phyloP scores from a whole-genome alignment of 1,284 basidiomycete species.

The Vanrija pseudolonga region DNA sequence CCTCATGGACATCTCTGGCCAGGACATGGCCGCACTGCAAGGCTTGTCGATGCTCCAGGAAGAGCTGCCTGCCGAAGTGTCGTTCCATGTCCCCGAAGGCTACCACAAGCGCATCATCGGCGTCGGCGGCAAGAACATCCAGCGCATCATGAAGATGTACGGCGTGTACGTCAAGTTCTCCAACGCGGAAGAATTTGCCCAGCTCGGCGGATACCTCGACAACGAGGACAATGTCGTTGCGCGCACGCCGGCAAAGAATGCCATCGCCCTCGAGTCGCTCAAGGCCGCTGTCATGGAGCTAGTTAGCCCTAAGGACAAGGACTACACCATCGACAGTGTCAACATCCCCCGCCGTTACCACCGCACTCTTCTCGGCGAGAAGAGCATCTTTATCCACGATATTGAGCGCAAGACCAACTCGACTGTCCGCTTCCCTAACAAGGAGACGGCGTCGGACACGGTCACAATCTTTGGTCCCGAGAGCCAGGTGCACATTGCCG shows the following conservation, averaged over 20 bases:
- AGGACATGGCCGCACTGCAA: constrained; percentile 75
- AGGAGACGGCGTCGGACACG: constrained; percentile 76
- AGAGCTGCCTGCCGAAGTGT: constrained; percentile 96
- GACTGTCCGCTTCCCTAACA: constrained; percentile 89
- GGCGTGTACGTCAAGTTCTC: constrained; percentile 99
- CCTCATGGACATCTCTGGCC: constrained; percentile 87
- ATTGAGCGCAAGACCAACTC: constrained; percentile 97
- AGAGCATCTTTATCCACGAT: constrained; percentile 93
- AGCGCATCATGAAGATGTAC: constrained; percentile 99
- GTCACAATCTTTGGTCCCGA: constrained; percentile 93
- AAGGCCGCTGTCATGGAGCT: constrained; percentile 97
- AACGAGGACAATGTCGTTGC: constrained; percentile 99
- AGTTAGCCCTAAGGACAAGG: constrained; percentile 82
- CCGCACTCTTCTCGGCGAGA: constrained; percentile 89
- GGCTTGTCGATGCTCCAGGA: constrained; percentile 89
- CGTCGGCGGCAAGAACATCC: constrained; percentile 96
- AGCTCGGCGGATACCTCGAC: constrained; percentile 90
- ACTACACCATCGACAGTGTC: constrained; percentile 74
- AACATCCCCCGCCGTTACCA: constrained; percentile 92
- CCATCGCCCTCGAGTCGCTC: constrained; percentile 88
- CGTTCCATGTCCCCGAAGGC: constrained; percentile 96
- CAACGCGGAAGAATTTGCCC: constrained; percentile 95
- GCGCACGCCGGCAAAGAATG: constrained; percentile 95
- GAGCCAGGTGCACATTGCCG: constrained; percentile 92
- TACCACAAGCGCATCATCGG: constrained; percentile 99